Conservation (phyloP, 768 basidiomycete genomes). For the Neoboletus subvelutipes region DNA sequence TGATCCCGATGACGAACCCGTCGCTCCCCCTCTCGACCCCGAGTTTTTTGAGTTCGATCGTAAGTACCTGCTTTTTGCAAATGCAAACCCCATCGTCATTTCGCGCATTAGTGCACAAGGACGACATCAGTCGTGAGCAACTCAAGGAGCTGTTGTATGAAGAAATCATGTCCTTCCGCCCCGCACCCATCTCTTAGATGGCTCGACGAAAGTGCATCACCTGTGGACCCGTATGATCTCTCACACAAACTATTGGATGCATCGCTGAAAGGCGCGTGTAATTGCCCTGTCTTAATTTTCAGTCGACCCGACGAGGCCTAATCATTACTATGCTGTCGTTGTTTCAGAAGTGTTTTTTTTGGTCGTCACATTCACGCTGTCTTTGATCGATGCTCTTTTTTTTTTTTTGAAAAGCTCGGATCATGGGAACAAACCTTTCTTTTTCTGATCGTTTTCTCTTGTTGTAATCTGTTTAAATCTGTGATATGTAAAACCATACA, state of each 20-base stretch:
- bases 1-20: constrained; percentile 95
- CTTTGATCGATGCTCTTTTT: background rate
- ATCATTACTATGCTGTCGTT: background rate
- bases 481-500: constrained; percentile 6
- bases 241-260: constrained; percentile 1
- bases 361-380: background rate
- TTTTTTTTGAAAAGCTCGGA: constrained; percentile 3
- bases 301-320: background rate
- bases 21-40: constrained; percentile 91
- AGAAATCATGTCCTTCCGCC: constrained; percentile 90
- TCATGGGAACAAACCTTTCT: background rate
- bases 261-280: constrained; percentile 5
- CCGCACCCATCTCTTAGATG: constrained; percentile 48
- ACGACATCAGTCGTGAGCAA: constrained; percentile 93
- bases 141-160: constrained; percentile 92
- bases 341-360: background rate
- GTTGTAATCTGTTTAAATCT: constrained; percentile 14
- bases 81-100: background rate
- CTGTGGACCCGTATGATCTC: background rate
- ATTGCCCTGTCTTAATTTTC: background rate
- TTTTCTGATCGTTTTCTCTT: background rate
- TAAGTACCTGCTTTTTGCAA: constrained; percentile 38
- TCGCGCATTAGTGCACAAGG: constrained; percentile 73
- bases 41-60: constrained; percentile 98
- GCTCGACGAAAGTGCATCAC: background rate